These are phyloP conservation scores for Talaromyces borbonicus DNA, from an alignment of 495 filamentous ascomycete genomes.

Conservation along the genomic window DNA sequence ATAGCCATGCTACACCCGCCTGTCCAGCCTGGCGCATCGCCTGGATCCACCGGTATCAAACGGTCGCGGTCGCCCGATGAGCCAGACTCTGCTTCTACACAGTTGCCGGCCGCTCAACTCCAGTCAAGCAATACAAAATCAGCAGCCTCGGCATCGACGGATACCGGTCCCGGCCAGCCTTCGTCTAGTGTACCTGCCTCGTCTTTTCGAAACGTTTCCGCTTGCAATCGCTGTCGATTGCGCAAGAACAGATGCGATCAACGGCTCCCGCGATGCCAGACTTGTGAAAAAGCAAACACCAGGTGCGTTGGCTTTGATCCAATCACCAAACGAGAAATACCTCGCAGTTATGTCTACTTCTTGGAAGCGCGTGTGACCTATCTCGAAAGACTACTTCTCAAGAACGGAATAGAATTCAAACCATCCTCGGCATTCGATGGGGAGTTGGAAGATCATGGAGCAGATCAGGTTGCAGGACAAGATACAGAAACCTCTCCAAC, in stretches of 20 bases:
- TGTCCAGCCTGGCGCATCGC: conserved; percentile 19
- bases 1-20: conserved; percentile 30
- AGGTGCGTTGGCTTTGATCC: conserved; percentile 93
- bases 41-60: conserved; percentile 31
- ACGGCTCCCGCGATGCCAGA: conserved; percentile 75
- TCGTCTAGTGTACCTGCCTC: conserved; percentile 32
- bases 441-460: conserved; percentile 36
- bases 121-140: conserved; percentile 10
- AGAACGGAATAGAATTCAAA: conserved; percentile 61
- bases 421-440: conserved; percentile 70
- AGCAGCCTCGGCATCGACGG: conserved; percentile 9
- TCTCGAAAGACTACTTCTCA: conserved; percentile 66
- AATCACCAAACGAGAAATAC: conserved; percentile 89
- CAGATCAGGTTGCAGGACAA: conserved; percentile 24
- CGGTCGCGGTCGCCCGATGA: conserved; percentile 26
- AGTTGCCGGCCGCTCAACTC: conserved; percentile 5
- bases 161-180: conserved; percentile 3
- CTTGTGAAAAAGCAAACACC: conserved; percentile 82
- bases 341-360: conserved; percentile 90
- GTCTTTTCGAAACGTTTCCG: conserved; percentile 85
- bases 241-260: conserved; percentile 95
- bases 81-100: conserved; percentile 10
- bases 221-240: conserved; percentile 85
- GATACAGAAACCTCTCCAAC: conserved; percentile 14
- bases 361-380: conserved; percentile 78